These are phyloP conservation scores for Calonectria pauciramosa DNA, from an alignment of 2,329 filamentous ascomycete species.

Conservation along the genomic window DNA sequence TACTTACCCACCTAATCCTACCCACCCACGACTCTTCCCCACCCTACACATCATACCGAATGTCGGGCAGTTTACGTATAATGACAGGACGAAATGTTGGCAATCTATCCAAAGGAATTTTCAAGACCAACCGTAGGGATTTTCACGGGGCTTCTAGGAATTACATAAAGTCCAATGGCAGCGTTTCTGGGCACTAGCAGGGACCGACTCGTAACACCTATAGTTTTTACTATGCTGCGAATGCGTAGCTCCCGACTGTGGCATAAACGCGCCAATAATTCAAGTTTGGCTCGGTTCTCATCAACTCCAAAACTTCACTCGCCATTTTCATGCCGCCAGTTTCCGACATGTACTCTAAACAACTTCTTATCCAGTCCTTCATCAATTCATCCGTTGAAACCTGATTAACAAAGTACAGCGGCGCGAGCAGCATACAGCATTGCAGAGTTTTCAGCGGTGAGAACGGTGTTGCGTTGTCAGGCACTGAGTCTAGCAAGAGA, in stretches of 20 bases:
- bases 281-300: slow-evolving; percentile 15
- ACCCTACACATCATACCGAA: too few species aligned
- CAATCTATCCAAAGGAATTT: too few species aligned
- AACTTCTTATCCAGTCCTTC: not conserved
- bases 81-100: too few species aligned
- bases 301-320: not conserved
- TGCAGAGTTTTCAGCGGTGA: slow-evolving; percentile 1
- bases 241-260: slow-evolving; percentile 44
- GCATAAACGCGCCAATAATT: slow-evolving; percentile 42
- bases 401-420: not conserved
- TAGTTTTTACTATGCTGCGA: slow-evolving; percentile 26
- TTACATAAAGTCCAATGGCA: too few species aligned
- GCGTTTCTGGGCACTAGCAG: too few species aligned
- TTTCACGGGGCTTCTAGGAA: too few species aligned
- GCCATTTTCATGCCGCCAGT: not conserved
- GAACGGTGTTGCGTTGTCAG: not conserved
- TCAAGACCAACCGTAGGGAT: too few species aligned
- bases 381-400: not conserved
- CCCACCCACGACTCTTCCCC: too few species aligned
- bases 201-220: not conserved
- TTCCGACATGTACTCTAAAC: not conserved
- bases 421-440: not conserved
- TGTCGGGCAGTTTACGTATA: too few species aligned
- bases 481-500: not conserved
- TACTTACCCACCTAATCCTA: too few species aligned